phyloP scores from a whole-genome alignment of 1,284 basidiomycete genomes.

The Tilletia walkeri region DNA sequence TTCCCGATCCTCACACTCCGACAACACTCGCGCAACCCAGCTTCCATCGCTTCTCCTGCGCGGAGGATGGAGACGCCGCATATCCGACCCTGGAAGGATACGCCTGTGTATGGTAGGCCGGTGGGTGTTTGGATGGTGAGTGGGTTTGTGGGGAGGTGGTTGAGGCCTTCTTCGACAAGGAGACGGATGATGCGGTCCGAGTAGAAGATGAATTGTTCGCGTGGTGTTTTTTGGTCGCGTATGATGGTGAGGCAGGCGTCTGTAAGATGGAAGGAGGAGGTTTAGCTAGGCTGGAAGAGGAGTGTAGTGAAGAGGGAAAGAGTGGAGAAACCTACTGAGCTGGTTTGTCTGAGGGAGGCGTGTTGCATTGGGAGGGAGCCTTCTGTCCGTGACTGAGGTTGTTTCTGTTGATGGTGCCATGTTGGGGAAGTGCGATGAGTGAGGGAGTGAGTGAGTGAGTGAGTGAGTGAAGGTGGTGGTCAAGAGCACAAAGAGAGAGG shows the following conservation, averaged over 20 bases:
- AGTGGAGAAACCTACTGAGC: slow-evolving; percentile 86
- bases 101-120: slow-evolving; percentile 67
- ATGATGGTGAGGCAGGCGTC: slow-evolving; percentile 96
- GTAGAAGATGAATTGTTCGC: slow-evolving; percentile 97
- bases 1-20: slow-evolving; percentile 54
- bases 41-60: slow-evolving; percentile 59
- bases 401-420: background rate
- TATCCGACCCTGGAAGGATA: slow-evolving; percentile 49
- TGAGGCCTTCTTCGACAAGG: slow-evolving; percentile 72
- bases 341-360: slow-evolving; percentile 72
- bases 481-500: no score
- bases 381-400: slow-evolving; percentile 21
- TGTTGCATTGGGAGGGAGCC: slow-evolving; percentile 74
- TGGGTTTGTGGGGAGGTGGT: slow-evolving; percentile 72
- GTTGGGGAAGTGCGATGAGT: no score
- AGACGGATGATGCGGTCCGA: slow-evolving; percentile 68
- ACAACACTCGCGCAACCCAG: slow-evolving; percentile 86
- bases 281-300: background rate
- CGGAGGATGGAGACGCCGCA: slow-evolving; percentile 55
- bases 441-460: no score
- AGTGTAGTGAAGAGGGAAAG: background rate
- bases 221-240: slow-evolving; percentile 59
- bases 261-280: slow-evolving; percentile 18
- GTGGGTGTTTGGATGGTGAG: slow-evolving; percentile 49
- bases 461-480: no score